phyloP scores from a whole-genome alignment of 1,284 basidiomycete species.

The Papiliotrema laurentii region DNA sequence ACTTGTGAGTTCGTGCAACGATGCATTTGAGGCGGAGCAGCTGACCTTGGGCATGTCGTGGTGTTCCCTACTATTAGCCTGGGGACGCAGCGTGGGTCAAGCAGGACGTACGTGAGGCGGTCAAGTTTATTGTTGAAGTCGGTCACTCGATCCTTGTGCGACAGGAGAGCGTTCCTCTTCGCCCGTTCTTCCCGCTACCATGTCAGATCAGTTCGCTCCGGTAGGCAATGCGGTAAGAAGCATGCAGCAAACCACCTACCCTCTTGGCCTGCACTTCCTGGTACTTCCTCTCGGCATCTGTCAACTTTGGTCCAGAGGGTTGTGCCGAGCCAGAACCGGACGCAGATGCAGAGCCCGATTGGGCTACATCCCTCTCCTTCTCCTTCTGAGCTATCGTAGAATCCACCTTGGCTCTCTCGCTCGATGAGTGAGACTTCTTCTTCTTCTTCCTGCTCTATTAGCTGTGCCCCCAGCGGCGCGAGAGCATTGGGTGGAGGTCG shows the following conservation, averaged over 20 bases:
- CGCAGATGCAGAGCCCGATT: background rate
- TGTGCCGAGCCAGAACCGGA: slow-evolving; percentile 6
- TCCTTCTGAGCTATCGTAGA: slow-evolving; percentile 46
- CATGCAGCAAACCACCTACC: slow-evolving; percentile 53
- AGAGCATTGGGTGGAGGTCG: background rate
- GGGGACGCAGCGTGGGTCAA: background rate
- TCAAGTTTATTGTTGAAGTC: slow-evolving; percentile 89
- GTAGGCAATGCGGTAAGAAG: background rate
- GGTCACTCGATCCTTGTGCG: slow-evolving; percentile 92
- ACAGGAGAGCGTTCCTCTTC: slow-evolving; percentile 72
- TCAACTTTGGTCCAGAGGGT: slow-evolving; percentile 55
- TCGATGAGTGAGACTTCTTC: slow-evolving; percentile 60
- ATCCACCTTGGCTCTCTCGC: slow-evolving; percentile 24
- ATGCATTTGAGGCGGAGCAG: background rate
- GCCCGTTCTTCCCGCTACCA: slow-evolving; percentile 77
- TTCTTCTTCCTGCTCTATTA: slow-evolving; percentile 69
- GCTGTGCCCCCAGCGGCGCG: background rate
- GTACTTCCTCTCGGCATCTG: slow-evolving; percentile 83
- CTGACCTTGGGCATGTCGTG: slow-evolving; percentile 44
- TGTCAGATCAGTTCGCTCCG: slow-evolving; percentile 1
- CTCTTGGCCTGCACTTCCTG: slow-evolving; percentile 77
- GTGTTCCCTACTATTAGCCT: slow-evolving; percentile 31
- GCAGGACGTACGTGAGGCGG: slow-evolving; percentile 51
- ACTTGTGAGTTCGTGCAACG: background rate
- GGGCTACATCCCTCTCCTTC: slow-evolving; percentile 43